These are phyloP conservation scores for Aquilaria sinensis DNA, from an alignment of 345 rosid species.

Conservation along the genomic window DNA sequence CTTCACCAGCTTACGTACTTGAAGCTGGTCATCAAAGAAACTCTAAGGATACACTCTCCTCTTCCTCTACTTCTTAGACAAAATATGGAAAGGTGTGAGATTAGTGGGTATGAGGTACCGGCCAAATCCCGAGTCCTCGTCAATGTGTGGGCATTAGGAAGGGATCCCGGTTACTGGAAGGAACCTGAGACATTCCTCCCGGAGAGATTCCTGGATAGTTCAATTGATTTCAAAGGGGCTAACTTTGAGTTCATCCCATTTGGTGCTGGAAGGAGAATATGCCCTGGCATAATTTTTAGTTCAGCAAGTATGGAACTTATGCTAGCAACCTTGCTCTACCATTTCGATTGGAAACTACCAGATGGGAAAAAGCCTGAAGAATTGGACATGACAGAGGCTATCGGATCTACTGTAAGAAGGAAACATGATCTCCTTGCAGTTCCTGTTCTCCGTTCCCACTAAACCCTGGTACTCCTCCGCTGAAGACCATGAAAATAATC, in stretches of 20 bases:
- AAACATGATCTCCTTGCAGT: not conserved
- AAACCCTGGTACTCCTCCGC: no score
- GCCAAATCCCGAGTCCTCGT: not conserved
- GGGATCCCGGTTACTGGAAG: no score
- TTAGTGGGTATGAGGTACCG: not conserved
- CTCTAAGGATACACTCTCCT: not conserved
- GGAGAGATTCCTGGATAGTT: not conserved
- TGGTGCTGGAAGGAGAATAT: conserved; percentile 10
- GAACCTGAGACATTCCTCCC: not conserved
- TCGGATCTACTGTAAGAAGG: not conserved
- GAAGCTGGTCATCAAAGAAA: conserved; percentile 1
- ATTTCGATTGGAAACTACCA: conserved; percentile 4
- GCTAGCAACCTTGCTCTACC: not conserved
- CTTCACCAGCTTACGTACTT: conserved; percentile 1
- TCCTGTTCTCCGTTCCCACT: not conserved
- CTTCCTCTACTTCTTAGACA: not conserved
- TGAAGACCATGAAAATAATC: no score
- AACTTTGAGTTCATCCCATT: conserved; percentile 4
- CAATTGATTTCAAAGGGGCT: conserved; percentile 1
- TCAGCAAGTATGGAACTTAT: not conserved
- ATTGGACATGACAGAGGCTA: not conserved
- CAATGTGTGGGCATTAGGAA: not conserved
- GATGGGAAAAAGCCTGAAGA: not conserved
- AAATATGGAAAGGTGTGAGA: not conserved
- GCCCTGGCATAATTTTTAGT: not conserved